Evolutionary conservation across 208 protist species (phyloP).

Genomic region (Leishmania guyanensis): DNA sequence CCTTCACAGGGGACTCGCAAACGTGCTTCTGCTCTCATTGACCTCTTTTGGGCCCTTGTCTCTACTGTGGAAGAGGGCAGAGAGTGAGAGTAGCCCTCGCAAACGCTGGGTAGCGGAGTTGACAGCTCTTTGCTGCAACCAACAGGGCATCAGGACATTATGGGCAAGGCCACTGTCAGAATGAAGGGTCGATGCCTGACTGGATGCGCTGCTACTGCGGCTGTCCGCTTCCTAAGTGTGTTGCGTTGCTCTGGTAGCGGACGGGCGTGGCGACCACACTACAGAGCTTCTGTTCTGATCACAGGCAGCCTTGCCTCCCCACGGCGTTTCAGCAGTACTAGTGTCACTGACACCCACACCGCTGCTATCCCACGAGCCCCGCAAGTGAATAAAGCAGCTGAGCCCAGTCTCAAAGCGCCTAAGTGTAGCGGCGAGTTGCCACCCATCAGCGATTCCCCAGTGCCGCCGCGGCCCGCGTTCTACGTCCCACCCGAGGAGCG

Average conservation of each 20-base stretch:
- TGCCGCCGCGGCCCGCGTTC: slow-evolving; percentile 58
- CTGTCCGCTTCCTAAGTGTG: neutral
- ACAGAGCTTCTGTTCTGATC: neutral
- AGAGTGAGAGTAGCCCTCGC: neutral
- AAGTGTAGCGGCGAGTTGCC: neutral
- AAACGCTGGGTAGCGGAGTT: neutral
- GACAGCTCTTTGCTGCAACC: neutral
- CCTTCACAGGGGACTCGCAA: neutral
- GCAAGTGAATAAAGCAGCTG: neutral
- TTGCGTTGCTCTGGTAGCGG: neutral
- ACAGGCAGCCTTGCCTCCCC: neutral
- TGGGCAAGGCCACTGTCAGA: neutral
- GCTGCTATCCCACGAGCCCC: neutral
- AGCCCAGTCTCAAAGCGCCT: neutral
- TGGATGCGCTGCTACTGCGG: neutral
- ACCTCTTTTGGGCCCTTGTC: neutral
- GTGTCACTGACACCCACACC: neutral
- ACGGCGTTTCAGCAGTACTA: slow-evolving; percentile 5
- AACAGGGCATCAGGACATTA: neutral
- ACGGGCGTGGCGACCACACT: neutral
- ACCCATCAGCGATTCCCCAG: slow-evolving; percentile 39
- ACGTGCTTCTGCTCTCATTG: neutral
- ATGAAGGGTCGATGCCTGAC: neutral
- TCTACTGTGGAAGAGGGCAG: neutral
- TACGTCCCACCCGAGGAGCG: slow-evolving; percentile 82